Evolutionary conservation across 2,329 filamentous ascomycete species (phyloP).

Genomic region (Hirsutella rhossiliensis): DNA sequence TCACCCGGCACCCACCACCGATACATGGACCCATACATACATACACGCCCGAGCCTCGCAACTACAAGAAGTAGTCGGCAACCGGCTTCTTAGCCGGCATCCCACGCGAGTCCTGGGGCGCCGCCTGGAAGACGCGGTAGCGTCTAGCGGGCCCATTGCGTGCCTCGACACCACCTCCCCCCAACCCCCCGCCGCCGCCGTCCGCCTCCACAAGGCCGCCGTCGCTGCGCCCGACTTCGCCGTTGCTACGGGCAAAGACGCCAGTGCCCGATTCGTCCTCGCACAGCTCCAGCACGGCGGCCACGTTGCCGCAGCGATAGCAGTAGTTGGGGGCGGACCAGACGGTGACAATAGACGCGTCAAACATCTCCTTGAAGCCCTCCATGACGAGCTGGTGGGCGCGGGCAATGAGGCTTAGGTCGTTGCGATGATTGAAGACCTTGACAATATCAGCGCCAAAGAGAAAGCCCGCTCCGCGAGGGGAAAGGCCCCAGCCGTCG

Average conservation of each 20-base stretch:
- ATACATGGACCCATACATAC: no score
- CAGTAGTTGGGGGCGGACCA: slow-evolving; percentile 98
- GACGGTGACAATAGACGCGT: slow-evolving; percentile 91
- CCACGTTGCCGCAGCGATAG: slow-evolving; percentile 91
- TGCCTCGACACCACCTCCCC: slow-evolving; percentile 17
- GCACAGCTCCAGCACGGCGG: slow-evolving; percentile 82
- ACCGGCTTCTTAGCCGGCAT: slow-evolving; percentile 99
- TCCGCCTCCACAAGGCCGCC: slow-evolving; percentile 36
- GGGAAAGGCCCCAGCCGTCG: slow-evolving; percentile 90
- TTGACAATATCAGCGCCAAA: slow-evolving; percentile 95
- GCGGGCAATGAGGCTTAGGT: slow-evolving; percentile 80
- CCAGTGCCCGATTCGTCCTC: slow-evolving; percentile 73
- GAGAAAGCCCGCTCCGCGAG: slow-evolving; percentile 86
- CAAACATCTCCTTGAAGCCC: slow-evolving; percentile 99
- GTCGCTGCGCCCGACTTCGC: slow-evolving; percentile 51
- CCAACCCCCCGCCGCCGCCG: slow-evolving; percentile 19
- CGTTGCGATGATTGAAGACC: slow-evolving; percentile 88
- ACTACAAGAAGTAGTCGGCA: slow-evolving; percentile 82
- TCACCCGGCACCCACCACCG: no score
- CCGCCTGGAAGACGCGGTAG: slow-evolving; percentile 93
- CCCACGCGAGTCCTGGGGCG: slow-evolving; percentile 86
- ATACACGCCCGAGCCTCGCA: background rate
- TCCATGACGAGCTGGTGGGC: slow-evolving; percentile 99
- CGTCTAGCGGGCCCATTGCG: slow-evolving; percentile 65
- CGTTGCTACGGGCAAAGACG: slow-evolving; percentile 57